These are phyloP conservation scores for Fomitopsis schrenkii DNA, from an alignment of 1,284 basidiomycete genomes.

Conservation along the genomic window DNA sequence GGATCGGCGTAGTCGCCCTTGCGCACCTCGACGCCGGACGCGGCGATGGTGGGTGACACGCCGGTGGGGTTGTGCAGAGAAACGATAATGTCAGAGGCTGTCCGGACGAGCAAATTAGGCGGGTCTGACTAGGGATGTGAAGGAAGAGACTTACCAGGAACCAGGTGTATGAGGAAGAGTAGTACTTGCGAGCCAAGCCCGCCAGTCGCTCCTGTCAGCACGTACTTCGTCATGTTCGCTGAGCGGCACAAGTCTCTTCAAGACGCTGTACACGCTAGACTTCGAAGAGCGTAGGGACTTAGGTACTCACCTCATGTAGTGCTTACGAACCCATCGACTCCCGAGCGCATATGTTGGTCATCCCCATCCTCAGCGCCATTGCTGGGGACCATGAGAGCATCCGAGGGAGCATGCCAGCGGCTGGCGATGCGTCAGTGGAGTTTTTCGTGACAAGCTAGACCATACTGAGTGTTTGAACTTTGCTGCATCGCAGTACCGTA, in stretches of 20 bases:
- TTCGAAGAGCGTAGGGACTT: no score
- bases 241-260: no score
- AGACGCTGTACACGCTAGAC: no score
- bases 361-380: background rate
- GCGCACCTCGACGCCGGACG: slow-evolving; percentile 27
- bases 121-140: no score
- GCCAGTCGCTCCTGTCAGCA: slow-evolving; percentile 35
- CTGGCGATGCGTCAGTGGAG: no score
- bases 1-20: slow-evolving; percentile 30
- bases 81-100: slow-evolving; percentile 27
- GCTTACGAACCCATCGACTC: no score
- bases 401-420: no score
- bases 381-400: background rate
- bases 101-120: no score
- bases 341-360: background rate
- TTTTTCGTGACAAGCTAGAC: no score
- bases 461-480: no score
- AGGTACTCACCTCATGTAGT: no score
- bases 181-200: slow-evolving; percentile 32
- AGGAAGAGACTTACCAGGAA: slow-evolving; percentile 18
- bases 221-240: slow-evolving; percentile 20
- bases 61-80: slow-evolving; percentile 32
- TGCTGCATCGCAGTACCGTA: no score
- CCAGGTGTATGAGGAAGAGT: slow-evolving; percentile 27
- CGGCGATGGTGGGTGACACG: slow-evolving; percentile 14